Evolutionary conservation across 2,329 filamentous ascomycete species (phyloP).

Genomic region (Onygena corvina): DNA sequence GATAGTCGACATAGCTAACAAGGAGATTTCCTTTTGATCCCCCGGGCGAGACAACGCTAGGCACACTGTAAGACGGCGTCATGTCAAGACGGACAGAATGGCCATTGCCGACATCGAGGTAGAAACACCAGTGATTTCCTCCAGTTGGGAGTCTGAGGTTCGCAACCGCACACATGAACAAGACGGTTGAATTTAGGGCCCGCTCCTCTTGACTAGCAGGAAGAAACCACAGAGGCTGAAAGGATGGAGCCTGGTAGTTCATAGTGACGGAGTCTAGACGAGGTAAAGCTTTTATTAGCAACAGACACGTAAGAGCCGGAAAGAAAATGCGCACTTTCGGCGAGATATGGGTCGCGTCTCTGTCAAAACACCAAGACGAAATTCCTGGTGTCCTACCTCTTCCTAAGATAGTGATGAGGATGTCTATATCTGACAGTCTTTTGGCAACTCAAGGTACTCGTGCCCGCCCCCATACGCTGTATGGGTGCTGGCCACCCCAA

Average conservation of each 20-base stretch:
- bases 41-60: constrained; percentile 14
- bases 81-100: constrained; percentile 21
- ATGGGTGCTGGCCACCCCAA: no score
- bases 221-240: neutral
- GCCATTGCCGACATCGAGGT: neutral
- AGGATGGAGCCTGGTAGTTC: neutral
- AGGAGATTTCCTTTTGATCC: constrained; percentile 19
- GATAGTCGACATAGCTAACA: constrained; percentile 10
- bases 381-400: no score
- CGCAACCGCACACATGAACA: neutral
- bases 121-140: constrained; percentile 9
- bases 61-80: constrained; percentile 15
- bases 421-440: no score
- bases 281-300: no score
- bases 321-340: no score
- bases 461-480: no score
- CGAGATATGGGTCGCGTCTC: no score
- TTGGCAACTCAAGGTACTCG: no score
- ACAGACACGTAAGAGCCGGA: no score
- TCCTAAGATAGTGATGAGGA: no score
- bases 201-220: neutral
- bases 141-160: neutral
- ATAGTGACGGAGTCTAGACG: no score
- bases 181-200: neutral
- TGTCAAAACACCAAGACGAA: no score